Percentiles rank a stretch among this genome's conserved stretches.
Conservation (phyloP, 2,329 filamentous ascomycete species). For the Cadophora sp. region DNA sequence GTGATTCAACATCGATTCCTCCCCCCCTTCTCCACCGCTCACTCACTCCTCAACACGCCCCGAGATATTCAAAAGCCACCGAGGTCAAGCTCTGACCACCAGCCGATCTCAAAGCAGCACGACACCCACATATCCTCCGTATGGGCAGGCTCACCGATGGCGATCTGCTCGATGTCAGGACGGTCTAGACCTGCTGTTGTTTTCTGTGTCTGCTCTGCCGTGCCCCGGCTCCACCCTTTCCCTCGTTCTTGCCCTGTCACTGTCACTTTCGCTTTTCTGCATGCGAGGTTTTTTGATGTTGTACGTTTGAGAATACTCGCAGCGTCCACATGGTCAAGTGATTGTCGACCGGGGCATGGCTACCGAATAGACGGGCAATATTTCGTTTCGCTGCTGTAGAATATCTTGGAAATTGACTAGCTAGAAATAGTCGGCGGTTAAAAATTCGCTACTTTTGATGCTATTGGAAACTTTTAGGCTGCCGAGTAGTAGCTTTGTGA, state of each 20-base stretch:
- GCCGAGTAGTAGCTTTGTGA: not conserved
- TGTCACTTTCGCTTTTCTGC: not conserved
- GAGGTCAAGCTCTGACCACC: constrained; percentile 1
- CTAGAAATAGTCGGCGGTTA: not conserved
- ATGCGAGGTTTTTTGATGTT: not conserved
- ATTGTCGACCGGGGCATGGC: constrained; percentile 1
- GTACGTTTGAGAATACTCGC: not conserved
- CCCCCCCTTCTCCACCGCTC: not conserved
- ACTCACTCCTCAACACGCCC: not conserved
- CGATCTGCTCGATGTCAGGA: not conserved
- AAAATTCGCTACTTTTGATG: no score
- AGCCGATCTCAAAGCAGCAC: not conserved
- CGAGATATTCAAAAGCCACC: not conserved
- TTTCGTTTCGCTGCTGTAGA: no score
- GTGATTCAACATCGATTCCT: not conserved
- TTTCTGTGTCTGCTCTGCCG: not conserved
- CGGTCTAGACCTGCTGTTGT: not conserved
- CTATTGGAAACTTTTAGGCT: no score
- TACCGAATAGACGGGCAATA: not conserved
- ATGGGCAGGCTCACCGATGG: not conserved
- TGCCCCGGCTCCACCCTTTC: not conserved
- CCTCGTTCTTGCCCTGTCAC: not conserved
- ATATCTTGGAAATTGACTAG: not conserved
- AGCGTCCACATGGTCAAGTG: not conserved
- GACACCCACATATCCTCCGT: not conserved